Base-by-base conservation (phyloP, 2,329 filamentous ascomycete species). In the Cladosporium halotolerans region DNA sequence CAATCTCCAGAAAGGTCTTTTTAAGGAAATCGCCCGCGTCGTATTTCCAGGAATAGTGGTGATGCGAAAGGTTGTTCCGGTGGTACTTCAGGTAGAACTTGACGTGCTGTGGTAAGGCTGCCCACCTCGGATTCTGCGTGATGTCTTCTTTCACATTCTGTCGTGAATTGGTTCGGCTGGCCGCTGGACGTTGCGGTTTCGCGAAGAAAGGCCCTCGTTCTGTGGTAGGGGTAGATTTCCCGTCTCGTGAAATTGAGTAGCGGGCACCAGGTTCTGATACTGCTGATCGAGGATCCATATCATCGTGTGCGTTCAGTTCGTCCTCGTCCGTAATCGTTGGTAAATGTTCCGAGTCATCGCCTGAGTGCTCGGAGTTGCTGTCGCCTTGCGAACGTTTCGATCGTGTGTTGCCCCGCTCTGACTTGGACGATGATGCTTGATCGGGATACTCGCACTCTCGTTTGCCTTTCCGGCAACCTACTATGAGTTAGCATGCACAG, bases 361-460 rank as follows among this genome's bases (percentile, higher is more conserved):
- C 76, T 2, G 79, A 80, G n/a, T 71, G 71, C 48, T 73, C 76
- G 55, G 73, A 75, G 13, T 71, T 74, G 59, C 71, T 75, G 10
- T 76, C 76, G 16, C 66, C 70, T 14, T 70, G 71, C 14, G 70
- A 70, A 41, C 71, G 66, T 44, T 73, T 74, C 23, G 69, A 63
- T 59, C 76, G 80, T 58, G 69, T 65, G 36, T 68, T 70, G 57
- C 71, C 73, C 51, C 72, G 55, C 57, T 75, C 76, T 39, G 74
- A 66, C 47, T 75, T 72, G 40, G 74, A 67, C 44, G 81, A 73
- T 23, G 74, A 68, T 42, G 84, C 75, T 31, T 84, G 76, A 45
- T 92, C 89, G 2, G 93, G 92, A 68, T 96, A 99, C 55, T 87
- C 78, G 68, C 93, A 99, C 59, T 95, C 89, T 71, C 93, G 82